phyloP scores from a whole-genome alignment of 192 early-diverging fungal genomes.

The Backusella australiensis region DNA sequence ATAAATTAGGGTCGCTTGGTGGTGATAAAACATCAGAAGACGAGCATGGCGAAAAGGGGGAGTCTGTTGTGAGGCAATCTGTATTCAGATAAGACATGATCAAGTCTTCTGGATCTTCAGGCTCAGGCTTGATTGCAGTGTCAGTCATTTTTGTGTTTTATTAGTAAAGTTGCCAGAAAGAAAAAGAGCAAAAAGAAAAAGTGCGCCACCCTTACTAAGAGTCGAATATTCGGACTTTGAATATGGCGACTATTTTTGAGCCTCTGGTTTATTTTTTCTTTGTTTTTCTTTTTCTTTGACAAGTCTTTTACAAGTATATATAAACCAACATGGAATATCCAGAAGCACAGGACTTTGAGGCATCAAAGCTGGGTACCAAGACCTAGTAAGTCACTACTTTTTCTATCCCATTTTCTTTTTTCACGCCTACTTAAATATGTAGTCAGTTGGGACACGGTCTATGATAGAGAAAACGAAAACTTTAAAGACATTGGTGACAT shows the following conservation, averaged over 20 bases:
- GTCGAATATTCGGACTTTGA: too few species aligned
- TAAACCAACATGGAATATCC: conserved; percentile 1
- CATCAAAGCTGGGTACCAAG: conserved; percentile 59
- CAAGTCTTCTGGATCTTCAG: conserved; percentile 30
- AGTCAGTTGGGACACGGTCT: conserved; percentile 79
- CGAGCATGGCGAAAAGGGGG: neutral
- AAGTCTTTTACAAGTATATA: neutral
- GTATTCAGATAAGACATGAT: conserved; percentile 31
- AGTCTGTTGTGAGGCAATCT: conserved; percentile 18
- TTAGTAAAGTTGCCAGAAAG: neutral
- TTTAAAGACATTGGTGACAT: conserved; percentile 83
- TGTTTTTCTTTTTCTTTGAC: neutral
- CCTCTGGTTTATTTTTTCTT: too few species aligned
- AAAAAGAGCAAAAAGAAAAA: neutral
- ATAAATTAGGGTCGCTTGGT: neutral
- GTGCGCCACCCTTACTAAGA: neutral
- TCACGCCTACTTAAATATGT: neutral
- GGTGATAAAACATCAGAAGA: neutral
- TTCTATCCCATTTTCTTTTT: neutral
- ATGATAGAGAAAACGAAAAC: conserved; percentile 76
- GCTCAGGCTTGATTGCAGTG: conserved; percentile 4
- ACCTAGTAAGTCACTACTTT: conserved; percentile 46
- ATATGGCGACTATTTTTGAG: too few species aligned
- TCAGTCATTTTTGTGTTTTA: neutral
- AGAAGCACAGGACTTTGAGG: conserved; percentile 40